Conservation (phyloP, 78 protist species). For the Cavenderia fasciculata region DNA sequence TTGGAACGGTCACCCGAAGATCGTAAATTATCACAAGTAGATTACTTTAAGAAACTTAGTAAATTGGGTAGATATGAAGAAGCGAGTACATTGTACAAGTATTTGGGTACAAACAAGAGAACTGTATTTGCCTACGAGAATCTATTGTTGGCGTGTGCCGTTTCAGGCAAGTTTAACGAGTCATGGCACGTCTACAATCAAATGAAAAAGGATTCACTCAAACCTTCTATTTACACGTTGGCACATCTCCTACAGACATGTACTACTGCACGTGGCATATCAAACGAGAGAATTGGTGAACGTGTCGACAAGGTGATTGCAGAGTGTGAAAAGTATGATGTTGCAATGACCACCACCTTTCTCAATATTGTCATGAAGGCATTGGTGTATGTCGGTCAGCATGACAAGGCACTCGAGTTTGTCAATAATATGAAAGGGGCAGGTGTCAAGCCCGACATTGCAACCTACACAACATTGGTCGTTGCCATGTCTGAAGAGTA, state of each 20-base stretch:
- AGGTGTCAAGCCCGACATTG: slow-evolving; percentile 36
- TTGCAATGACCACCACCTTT: not conserved
- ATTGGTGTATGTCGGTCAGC: not conserved
- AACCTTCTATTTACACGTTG: slow-evolving; percentile 22
- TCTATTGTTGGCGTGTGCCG: slow-evolving; percentile 48
- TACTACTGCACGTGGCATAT: not conserved
- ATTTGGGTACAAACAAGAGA: slow-evolving; percentile 21
- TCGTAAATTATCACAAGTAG: slow-evolving; percentile 36
- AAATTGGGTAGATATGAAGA: slow-evolving; percentile 6
- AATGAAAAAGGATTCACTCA: slow-evolving; percentile 48
- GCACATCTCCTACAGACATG: slow-evolving; percentile 10
- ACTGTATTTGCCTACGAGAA: slow-evolving; percentile 44
- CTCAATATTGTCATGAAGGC: slow-evolving; percentile 58
- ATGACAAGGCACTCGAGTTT: not conserved
- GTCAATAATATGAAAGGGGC: slow-evolving; percentile 6
- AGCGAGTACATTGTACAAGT: not conserved
- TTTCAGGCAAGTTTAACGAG: not conserved
- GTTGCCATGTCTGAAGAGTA: slow-evolving; percentile 7
- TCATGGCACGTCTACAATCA: slow-evolving; percentile 33
- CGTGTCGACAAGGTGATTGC: slow-evolving; percentile 6
- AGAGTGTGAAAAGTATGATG: slow-evolving; percentile 31
- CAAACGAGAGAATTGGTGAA: not conserved
- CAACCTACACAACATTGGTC: slow-evolving; percentile 24
- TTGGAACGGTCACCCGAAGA: slow-evolving; percentile 42
- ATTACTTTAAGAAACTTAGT: slow-evolving; percentile 38